Base-by-base conservation (phyloP, 192 early-diverging fungal species). In the Pilaira anomala region DNA sequence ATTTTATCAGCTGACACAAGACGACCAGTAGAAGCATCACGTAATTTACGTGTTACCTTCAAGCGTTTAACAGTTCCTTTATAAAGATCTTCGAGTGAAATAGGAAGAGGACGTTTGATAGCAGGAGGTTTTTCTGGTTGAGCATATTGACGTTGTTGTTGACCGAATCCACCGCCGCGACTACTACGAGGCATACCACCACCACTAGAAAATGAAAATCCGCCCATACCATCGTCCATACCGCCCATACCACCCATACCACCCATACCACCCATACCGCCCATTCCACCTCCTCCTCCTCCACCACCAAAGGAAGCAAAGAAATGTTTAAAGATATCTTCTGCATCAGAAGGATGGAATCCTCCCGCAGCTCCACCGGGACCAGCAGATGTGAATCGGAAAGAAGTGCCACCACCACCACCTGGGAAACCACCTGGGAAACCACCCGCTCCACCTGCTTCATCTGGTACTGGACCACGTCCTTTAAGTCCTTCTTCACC, bases 401-500 rank as follows among this genome's bases (percentile, higher is more conserved):
- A 93, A 26, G 89, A 88, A 46, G 69, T 60, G 18, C 84, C 87
- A 42, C 87, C 85, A 29, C 52, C 52, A 22, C 68, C 62, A 21
- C 80, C 77, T 19, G 63, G 60, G n/a, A 64, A 59, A 22, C 82
- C 86, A 18, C 83, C 87, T 39, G 83, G 65, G 58, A 78, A 78
- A 7, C 76, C 84, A 66, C 61, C 84, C 29, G 85, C 87, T 18
- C 61, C 73, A 50, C 75, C 76, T 72, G 78, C 85, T 21, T 74
- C 81, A 18, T 80, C 85, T 29, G 73, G 75, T 7, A 78, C 81
- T 26, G 80, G 86, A 25, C 82, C 77, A n/a, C 80, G 84, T 69
- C 81, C 87, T 73, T 93, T 94, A 67, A 94, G 88, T 16, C 94
- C 95, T 58, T 96, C 95, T 74, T 97, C 95, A 26, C 95, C 95